A percentile compares a stretch with the other conserved stretches of the same genome.
phyloP scores from a whole-genome alignment of 1,139 yeast species.

The Yamadazyma taylorii region DNA sequence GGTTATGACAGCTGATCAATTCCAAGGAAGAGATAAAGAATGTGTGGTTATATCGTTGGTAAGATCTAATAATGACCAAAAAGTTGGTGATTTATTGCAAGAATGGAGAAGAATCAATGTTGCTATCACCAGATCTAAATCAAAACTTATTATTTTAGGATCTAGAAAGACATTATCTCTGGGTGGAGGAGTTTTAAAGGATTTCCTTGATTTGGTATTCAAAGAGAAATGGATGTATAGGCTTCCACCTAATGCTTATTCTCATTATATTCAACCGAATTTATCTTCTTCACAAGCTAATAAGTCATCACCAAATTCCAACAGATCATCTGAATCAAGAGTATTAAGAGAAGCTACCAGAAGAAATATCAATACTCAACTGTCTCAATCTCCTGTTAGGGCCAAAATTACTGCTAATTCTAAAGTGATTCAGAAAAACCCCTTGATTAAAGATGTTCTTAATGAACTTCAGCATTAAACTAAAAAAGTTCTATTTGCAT shows the following conservation, averaged over 20 bases:
- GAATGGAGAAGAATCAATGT: constrained; percentile 95
- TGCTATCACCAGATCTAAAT: constrained; percentile 87
- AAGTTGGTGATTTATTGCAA: constrained; percentile 73
- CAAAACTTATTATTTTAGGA: constrained; percentile 81
- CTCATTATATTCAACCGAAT: constrained; percentile 15
- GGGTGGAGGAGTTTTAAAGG: constrained; percentile 53
- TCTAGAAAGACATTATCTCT: constrained; percentile 60
- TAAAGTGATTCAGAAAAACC: constrained; percentile 20
- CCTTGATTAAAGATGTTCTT: constrained; percentile 27
- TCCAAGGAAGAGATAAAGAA: constrained; percentile 94
- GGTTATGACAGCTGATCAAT: constrained; percentile 89
- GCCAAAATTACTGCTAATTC: constrained; percentile 9
- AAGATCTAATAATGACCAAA: constrained; percentile 66
- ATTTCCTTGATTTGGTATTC: constrained; percentile 62
- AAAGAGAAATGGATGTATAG: constrained; percentile 64
- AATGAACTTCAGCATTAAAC: constrained; percentile 14
- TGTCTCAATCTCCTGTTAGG: constrained; percentile 4
- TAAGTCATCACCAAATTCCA: constrained; percentile 25
- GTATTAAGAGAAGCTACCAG: background rate
- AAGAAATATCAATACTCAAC: background rate
- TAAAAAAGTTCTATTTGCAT: background rate
- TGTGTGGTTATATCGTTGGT: constrained; percentile 86
- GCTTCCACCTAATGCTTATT: constrained; percentile 44
- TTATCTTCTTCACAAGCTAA: background rate
- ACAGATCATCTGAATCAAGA: constrained; percentile 1